A percentile compares a stretch with the other conserved stretches of the same genome.
Evolutionary conservation across 805 yeast genomes (phyloP).

Genomic region (Kazachstania taianensis): DNA sequence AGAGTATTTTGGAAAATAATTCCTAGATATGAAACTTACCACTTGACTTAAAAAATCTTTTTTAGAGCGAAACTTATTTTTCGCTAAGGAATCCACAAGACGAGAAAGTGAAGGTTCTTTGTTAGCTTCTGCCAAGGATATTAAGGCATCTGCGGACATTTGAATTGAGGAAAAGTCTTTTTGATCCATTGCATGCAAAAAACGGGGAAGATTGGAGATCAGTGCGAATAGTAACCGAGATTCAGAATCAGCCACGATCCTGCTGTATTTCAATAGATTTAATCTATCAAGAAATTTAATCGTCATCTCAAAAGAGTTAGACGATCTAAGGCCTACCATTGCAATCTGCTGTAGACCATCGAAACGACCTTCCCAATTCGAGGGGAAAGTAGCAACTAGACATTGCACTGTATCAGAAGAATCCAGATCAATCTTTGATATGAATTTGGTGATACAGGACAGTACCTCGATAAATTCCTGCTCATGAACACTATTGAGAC

Average conservation of each 20-base stretch:
- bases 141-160: slow-evolving; percentile 46
- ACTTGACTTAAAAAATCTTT: slow-evolving; percentile 81
- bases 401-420: slow-evolving; percentile 79
- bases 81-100: slow-evolving; percentile 65
- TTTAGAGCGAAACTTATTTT: slow-evolving; percentile 76
- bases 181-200: slow-evolving; percentile 66
- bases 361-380: slow-evolving; percentile 91
- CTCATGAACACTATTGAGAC: slow-evolving; percentile 82
- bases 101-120: slow-evolving; percentile 53
- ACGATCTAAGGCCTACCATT: slow-evolving; percentile 73
- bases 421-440: slow-evolving; percentile 77
- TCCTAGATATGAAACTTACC: slow-evolving; percentile 53
- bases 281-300: slow-evolving; percentile 64
- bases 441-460: slow-evolving; percentile 69
- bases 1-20: slow-evolving; percentile 64
- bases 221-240: slow-evolving; percentile 62
- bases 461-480: slow-evolving; percentile 85
- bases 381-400: slow-evolving; percentile 78
- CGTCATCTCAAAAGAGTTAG: slow-evolving; percentile 70
- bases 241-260: slow-evolving; percentile 64
- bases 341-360: slow-evolving; percentile 78
- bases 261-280: slow-evolving; percentile 56
- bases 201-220: slow-evolving; percentile 73
- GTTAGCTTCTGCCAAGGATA: slow-evolving; percentile 49
- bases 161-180: slow-evolving; percentile 42